Evolutionary conservation across 306 rosid species (phyloP), one percentile per base, ranked within the genome.

Genomic region (Sphenostylis stenocarpa): DNA sequence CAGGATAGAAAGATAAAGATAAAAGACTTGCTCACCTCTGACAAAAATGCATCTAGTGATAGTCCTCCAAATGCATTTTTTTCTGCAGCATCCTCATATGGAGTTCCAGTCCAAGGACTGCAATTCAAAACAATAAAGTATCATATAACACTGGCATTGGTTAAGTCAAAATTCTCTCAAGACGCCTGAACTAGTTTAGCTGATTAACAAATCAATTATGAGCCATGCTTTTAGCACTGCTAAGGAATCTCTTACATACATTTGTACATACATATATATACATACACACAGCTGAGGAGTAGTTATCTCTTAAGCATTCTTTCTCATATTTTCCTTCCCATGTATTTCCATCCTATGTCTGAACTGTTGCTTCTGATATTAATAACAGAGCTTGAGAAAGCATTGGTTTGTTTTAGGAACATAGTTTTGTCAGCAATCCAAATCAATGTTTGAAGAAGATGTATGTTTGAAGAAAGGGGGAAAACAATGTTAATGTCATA

Each of bases 51-150:
- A 77, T 92, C 94, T 86, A 91, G 84, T 38, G 91, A 87, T 43
- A 96, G 72, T 73, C 93, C 99, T 75, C 94, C 94, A 85, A 96
- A 86, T 63, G 96, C 92, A 76, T 90, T 91, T 83, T 49, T 86
- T 86, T 95, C 91, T 2, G 86, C 96, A 63, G 91, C 88, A 76
- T 96, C 99, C 77, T 80, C 87, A 19, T 85, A 96, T 39, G 89
- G 97, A 64, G 74, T 64, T 77, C 87, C 96, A 51, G 61, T 80
- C 92, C 97, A 92, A 19, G 99, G 96, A 81, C 99, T 96, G 80
- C 83, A 86, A 80, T 77, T 45, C 72, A 87, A 82, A 81, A 72
- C 21, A 7, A 66, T 55, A 67, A 79, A 69, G 31, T 61, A 58
- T 66, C 64, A 63, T 72, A 68, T 78, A 29, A 26, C 57, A 67